Evolutionary conservation across 345 rosid species (phyloP).

Genomic region (Acer campestre): DNA sequence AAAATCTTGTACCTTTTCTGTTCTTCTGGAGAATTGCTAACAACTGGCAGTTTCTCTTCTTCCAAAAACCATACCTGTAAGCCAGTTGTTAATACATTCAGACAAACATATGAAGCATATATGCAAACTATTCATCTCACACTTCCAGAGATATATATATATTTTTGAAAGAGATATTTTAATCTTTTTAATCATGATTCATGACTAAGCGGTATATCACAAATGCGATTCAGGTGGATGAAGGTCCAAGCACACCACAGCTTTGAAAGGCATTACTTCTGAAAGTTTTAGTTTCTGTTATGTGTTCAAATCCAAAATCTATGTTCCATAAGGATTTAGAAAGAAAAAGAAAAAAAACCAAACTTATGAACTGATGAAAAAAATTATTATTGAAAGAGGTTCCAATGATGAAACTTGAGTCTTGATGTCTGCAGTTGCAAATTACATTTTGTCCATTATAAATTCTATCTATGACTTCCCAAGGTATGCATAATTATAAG

Average conservation of each 20-base stretch:
- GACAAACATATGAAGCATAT: slow-evolving; percentile 11
- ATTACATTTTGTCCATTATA: not conserved
- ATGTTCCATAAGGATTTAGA: too few species aligned
- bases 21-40: slow-evolving; percentile 51
- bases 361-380: too few species aligned
- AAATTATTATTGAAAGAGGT: not conserved
- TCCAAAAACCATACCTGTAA: slow-evolving; percentile 74
- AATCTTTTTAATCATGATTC: not conserved
- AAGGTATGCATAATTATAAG: too few species aligned
- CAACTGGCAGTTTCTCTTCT: slow-evolving; percentile 81
- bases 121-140: not conserved
- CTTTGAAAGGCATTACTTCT: too few species aligned
- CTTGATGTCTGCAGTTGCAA: slow-evolving; percentile 1
- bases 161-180: not conserved
- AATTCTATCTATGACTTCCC: too few species aligned
- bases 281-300: too few species aligned
- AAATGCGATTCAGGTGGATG: not conserved
- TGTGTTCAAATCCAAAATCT: too few species aligned
- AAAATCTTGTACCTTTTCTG: slow-evolving; percentile 60
- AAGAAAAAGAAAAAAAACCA: too few species aligned
- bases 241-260: not conserved
- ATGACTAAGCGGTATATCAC: not conserved
- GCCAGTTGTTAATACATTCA: slow-evolving; percentile 8
- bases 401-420: not conserved
- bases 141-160: too few species aligned